These are phyloP conservation scores for Abrus precatorius DNA, from an alignment of 306 rosid species.

Conservation along the genomic window DNA sequence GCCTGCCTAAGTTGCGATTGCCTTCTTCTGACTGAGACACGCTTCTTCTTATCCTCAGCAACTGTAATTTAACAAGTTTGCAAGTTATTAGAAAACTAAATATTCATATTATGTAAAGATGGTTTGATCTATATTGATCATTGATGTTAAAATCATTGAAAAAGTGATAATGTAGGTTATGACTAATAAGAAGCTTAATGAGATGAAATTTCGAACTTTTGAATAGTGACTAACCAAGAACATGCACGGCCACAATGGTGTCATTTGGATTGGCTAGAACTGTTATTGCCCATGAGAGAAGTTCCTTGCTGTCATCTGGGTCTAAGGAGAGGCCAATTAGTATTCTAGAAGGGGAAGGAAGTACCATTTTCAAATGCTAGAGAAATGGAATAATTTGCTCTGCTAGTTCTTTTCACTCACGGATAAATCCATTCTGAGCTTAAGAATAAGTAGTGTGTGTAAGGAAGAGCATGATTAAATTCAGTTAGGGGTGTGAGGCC, in stretches of 20 bases:
- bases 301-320: constrained; percentile 70
- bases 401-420: constrained; percentile 51
- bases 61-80: constrained; percentile 51
- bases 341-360: constrained; percentile 64
- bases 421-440: constrained; percentile 46
- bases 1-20: constrained; percentile 81
- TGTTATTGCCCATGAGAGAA: constrained; percentile 78
- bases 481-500: constrained; percentile 81
- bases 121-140: not conserved
- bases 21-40: constrained; percentile 46
- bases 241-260: constrained; percentile 78
- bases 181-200: not conserved
- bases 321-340: constrained; percentile 83
- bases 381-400: constrained; percentile 41
- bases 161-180: not conserved
- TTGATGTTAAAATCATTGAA: not conserved
- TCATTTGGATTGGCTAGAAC: constrained; percentile 85
- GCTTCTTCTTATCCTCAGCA: constrained; percentile 62
- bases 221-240: constrained; percentile 73
- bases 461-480: constrained; percentile 66
- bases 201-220: not conserved
- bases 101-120: not conserved
- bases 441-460: constrained; percentile 55
- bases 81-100: not conserved
- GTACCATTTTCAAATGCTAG: constrained; percentile 52